Conservation (phyloP, 352 stramenopile species). For the Bremia lactucae region DNA sequence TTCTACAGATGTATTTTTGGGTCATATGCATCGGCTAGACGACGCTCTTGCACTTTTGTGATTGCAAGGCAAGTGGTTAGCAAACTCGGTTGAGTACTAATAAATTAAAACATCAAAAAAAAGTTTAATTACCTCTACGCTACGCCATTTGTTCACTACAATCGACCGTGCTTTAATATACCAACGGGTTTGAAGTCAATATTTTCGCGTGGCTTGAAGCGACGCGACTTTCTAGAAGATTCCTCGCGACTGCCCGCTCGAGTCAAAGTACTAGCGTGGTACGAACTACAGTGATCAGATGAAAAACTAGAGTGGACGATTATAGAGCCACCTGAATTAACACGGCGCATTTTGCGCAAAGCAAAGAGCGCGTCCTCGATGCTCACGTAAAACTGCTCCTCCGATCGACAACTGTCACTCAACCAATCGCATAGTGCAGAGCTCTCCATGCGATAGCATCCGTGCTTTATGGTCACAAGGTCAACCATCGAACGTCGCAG, state of each 20-base stretch:
- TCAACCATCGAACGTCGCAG: conserved; percentile 68
- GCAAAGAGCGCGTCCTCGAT: conserved; percentile 33
- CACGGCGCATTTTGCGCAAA: conserved; percentile 30
- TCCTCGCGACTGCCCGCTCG: conserved; percentile 8
- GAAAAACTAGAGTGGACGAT: conserved; percentile 14
- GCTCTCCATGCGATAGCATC: conserved; percentile 66
- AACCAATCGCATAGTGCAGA: conserved; percentile 68
- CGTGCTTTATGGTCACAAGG: conserved; percentile 45
- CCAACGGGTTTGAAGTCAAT: conserved; percentile 37
- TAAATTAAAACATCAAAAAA: conserved; percentile 9
- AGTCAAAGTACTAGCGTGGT: not conserved
- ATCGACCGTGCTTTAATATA: conserved; percentile 38
- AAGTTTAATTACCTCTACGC: conserved; percentile 7
- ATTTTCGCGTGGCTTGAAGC: conserved; percentile 16
- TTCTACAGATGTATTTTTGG: too few relatives aligned
- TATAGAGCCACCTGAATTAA: conserved; percentile 6
- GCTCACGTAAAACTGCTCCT: conserved; percentile 60
- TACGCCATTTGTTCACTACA: conserved; percentile 16
- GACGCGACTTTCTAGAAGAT: conserved; percentile 14
- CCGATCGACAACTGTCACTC: conserved; percentile 30
- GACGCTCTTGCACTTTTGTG: too few relatives aligned
- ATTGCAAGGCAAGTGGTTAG: too few relatives aligned
- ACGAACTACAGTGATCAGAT: conserved; percentile 11
- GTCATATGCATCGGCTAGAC: too few relatives aligned
- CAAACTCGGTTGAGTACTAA: conserved; percentile 33